Evolutionary conservation across 106 monocot species (phyloP).

Genomic region (Dactylorhiza incarnata): DNA sequence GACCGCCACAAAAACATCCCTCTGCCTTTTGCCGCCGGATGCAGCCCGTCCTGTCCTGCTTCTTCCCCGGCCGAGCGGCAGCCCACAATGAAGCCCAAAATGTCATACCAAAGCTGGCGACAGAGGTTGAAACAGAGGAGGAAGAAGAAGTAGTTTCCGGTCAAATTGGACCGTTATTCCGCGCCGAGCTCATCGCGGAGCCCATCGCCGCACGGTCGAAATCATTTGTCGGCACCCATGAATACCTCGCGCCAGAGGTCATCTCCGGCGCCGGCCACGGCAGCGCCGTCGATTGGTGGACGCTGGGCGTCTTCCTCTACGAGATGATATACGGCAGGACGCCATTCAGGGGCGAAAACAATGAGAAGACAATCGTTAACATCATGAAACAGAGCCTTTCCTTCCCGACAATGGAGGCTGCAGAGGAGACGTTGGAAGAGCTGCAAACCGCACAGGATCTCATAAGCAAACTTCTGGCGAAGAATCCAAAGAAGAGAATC

Average conservation of each 20-base stretch:
- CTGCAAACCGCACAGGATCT: slow-evolving; percentile 51
- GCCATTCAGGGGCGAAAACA: slow-evolving; percentile 85
- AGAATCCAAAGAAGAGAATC: slow-evolving; percentile 81
- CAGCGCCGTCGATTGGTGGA: slow-evolving; percentile 94
- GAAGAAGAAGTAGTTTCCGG: neutral
- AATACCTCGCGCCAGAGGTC: slow-evolving; percentile 96
- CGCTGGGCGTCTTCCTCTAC: slow-evolving; percentile 83
- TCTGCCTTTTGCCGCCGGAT: slow-evolving; percentile 56
- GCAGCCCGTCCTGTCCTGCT: slow-evolving; percentile 78
- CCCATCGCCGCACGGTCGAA: slow-evolving; percentile 63
- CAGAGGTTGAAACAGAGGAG: neutral
- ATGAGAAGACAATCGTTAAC: slow-evolving; percentile 77
- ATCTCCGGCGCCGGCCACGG: slow-evolving; percentile 81
- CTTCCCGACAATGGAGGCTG: slow-evolving; percentile 26
- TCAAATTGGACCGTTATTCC: neutral
- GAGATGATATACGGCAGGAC: slow-evolving; percentile 79
- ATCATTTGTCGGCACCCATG: slow-evolving; percentile 92
- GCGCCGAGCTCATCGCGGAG: slow-evolving; percentile 71
- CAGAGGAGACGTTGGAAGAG: slow-evolving; percentile 46
- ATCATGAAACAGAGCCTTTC: slow-evolving; percentile 65
- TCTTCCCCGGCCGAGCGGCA: slow-evolving; percentile 32
- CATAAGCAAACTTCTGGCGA: slow-evolving; percentile 55
- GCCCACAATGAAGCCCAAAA: slow-evolving; percentile 11
- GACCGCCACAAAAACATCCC: neutral
- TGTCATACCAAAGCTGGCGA: neutral